Evolutionary conservation across 1,284 basidiomycete species (phyloP).

Genomic region (Rhizoctonia solani): DNA sequence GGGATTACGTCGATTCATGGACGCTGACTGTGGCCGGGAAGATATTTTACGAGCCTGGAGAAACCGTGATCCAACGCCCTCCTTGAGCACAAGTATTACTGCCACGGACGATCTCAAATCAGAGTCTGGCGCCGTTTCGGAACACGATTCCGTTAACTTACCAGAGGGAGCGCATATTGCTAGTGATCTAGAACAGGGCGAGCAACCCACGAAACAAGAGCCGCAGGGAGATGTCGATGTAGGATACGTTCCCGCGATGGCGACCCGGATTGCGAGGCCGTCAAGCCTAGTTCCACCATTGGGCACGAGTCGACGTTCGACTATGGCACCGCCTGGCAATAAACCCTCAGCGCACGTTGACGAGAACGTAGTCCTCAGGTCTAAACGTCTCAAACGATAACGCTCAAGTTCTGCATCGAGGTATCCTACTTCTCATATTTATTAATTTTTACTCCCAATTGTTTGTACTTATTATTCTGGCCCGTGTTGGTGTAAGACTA

Average conservation of each 20-base stretch:
- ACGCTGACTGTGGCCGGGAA: conserved; percentile 65
- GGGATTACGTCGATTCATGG: conserved; percentile 71
- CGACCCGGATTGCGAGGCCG: conserved; percentile 3
- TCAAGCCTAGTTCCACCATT: not conserved
- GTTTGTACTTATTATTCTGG: too few species aligned
- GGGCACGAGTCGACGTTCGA: conserved; percentile 13
- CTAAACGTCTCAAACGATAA: conserved; percentile 24
- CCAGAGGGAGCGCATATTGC: not conserved
- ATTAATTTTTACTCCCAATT: not conserved
- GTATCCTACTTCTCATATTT: not conserved
- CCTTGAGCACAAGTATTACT: conserved; percentile 17
- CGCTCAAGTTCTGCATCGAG: not conserved
- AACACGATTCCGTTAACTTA: not conserved
- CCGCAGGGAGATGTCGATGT: conserved; percentile 10
- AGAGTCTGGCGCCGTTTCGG: not conserved
- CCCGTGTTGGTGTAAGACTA: too few species aligned
- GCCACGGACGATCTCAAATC: conserved; percentile 8
- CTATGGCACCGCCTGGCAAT: conserved; percentile 1
- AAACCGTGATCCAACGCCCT: conserved; percentile 19
- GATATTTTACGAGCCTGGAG: conserved; percentile 57
- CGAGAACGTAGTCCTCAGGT: conserved; percentile 15
- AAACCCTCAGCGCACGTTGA: conserved; percentile 1
- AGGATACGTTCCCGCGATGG: not conserved
- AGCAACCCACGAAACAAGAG: not conserved
- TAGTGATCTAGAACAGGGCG: not conserved